phyloP scores from a whole-genome alignment of 2,329 filamentous ascomycete species.

The Ophiostoma montium region DNA sequence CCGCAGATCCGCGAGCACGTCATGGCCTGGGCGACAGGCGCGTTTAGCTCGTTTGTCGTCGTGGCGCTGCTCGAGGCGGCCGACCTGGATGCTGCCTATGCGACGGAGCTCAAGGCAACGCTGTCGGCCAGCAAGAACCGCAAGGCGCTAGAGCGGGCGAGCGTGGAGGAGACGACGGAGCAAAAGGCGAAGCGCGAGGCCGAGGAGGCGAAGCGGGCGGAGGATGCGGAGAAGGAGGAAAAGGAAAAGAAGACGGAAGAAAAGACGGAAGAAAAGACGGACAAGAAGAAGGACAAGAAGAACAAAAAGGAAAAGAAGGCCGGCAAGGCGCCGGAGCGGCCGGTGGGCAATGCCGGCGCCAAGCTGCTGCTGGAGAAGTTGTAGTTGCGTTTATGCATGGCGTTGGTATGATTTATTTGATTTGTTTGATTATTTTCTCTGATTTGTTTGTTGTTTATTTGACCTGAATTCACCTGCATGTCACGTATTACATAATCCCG shows the following conservation, averaged over 20 bases:
- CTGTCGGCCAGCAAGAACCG: conserved; percentile 64
- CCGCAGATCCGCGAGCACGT: conserved; percentile 61
- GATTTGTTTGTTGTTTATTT: too few species aligned
- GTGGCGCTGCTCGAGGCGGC: conserved; percentile 65
- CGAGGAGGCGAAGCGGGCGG: conserved; percentile 32
- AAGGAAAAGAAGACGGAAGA: conserved; percentile 20
- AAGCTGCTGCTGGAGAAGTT: conserved; percentile 47
- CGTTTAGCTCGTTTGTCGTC: conserved; percentile 69
- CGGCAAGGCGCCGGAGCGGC: conserved; percentile 19
- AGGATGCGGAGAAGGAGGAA: conserved; percentile 30
- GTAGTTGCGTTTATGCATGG: not conserved
- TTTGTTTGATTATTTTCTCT: too few species aligned
- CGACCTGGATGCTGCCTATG: conserved; percentile 54
- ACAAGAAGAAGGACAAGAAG: conserved; percentile 22
- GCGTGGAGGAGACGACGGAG: conserved; percentile 40
- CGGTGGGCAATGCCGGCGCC: conserved; percentile 47
- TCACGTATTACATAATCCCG: too few species aligned
- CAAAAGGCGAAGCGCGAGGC: conserved; percentile 30
- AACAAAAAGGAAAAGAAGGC: conserved; percentile 24
- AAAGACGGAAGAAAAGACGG: not conserved
- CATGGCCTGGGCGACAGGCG: conserved; percentile 69
- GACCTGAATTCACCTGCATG: too few species aligned
- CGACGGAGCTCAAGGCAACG: conserved; percentile 50
- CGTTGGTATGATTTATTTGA: not conserved
- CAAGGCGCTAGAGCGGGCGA: conserved; percentile 54